Evolutionary conservation across 108 stramenopile species (phyloP).

Genomic region (Cylindrotheca closterium): DNA sequence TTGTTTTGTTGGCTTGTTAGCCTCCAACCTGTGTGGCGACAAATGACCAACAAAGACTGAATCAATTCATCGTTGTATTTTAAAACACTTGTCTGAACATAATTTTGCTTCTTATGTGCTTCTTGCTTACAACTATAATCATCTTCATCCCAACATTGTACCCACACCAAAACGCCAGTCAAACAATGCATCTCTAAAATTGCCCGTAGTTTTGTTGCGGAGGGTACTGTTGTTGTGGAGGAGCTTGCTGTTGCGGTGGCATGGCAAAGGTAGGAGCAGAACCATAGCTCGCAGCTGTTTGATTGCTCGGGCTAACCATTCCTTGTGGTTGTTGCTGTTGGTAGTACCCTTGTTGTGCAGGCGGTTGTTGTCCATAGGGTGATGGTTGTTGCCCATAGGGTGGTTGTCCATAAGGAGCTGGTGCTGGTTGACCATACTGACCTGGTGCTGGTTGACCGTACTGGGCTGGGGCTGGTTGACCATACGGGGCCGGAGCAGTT

Average conservation of each 20-base stretch:
- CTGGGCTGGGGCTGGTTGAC: background rate
- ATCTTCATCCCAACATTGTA: too few species aligned
- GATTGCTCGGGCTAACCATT: conserved; percentile 17
- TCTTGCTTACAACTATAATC: too few species aligned
- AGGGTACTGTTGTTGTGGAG: conserved; percentile 15
- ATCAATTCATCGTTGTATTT: too few species aligned
- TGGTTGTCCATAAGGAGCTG: background rate
- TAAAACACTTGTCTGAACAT: too few species aligned
- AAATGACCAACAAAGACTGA: too few species aligned
- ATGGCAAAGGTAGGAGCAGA: conserved; percentile 65
- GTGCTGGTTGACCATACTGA: conserved; percentile 8
- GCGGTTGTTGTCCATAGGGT: background rate
- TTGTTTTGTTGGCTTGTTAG: too few species aligned
- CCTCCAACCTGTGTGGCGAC: too few species aligned
- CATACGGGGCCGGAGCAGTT: conserved; percentile 3
- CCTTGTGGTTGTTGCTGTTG: conserved; percentile 19
- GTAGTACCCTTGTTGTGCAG: conserved; percentile 12
- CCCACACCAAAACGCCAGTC: too few species aligned
- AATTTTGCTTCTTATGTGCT: too few species aligned
- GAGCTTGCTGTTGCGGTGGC: conserved; percentile 35
- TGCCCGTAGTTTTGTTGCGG: background rate
- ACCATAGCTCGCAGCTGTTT: conserved; percentile 43
- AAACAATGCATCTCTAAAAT: too few species aligned
- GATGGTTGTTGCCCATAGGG: conserved; percentile 12
- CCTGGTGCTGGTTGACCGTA: conserved; percentile 26